phyloP scores from a whole-genome alignment of 2,329 filamentous ascomycete species.

The Epichloe brachyelytri region DNA sequence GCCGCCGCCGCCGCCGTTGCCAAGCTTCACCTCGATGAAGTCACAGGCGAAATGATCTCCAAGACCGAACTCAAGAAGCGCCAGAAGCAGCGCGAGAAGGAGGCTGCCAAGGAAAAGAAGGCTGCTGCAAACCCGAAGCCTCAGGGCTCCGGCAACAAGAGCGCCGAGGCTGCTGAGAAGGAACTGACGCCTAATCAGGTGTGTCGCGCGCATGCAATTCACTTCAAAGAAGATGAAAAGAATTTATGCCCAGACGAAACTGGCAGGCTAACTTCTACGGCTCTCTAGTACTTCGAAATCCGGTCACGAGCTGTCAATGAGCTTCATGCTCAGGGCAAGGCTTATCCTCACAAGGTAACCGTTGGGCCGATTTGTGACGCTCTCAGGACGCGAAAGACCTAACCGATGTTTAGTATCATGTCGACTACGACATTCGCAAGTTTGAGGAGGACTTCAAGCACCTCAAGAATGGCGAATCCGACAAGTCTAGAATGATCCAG shows the following conservation, averaged over 20 bases:
- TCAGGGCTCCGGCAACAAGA: slow-evolving; percentile 31
- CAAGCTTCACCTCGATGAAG: slow-evolving; percentile 79
- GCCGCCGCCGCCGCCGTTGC: slow-evolving; percentile 42
- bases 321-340: slow-evolving; percentile 28
- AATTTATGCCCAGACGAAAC: background rate
- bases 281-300: slow-evolving; percentile 72
- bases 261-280: background rate
- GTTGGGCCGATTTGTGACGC: background rate
- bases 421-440: slow-evolving; percentile 68
- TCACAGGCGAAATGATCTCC: slow-evolving; percentile 77
- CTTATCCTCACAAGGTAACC: slow-evolving; percentile 66
- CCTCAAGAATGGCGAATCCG: slow-evolving; percentile 78
- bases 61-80: slow-evolving; percentile 91
- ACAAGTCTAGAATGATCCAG: slow-evolving; percentile 60
- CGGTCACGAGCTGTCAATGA: slow-evolving; percentile 61
- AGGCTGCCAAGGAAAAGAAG: slow-evolving; percentile 81
- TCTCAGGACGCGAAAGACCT: background rate
- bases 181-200: slow-evolving; percentile 43
- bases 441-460: slow-evolving; percentile 67
- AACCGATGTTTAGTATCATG: slow-evolving; percentile 48
- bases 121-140: slow-evolving; percentile 61
- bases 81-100: slow-evolving; percentile 78
- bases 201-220: background rate
- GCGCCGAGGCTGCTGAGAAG: slow-evolving; percentile 51
- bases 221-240: background rate